phyloP scores from a whole-genome alignment of 441 rosid genomes.

The Gossypium schwendimanii region DNA sequence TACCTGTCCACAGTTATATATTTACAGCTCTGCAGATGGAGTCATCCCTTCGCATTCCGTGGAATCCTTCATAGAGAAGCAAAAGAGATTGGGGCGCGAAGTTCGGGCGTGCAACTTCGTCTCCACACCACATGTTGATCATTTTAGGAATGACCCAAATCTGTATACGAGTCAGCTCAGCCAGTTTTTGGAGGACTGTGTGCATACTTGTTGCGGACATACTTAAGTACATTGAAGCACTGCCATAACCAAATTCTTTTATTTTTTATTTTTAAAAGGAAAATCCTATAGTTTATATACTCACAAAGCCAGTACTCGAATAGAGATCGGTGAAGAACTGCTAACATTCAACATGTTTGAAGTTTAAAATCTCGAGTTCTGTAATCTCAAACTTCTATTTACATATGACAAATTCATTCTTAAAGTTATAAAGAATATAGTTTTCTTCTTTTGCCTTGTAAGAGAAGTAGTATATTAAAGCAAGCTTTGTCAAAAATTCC shows the following conservation, averaged over 20 bases:
- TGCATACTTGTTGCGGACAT: constrained; percentile 46
- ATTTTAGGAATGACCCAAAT: constrained; percentile 82
- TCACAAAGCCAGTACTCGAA: not conserved
- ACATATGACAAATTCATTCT: not conserved
- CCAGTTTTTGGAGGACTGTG: constrained; percentile 68
- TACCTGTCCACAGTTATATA: constrained; percentile 80
- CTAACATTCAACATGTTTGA: not conserved
- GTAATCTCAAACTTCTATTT: not conserved
- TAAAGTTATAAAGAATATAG: not conserved
- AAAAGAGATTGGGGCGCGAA: constrained; percentile 62
- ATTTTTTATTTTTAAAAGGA: not conserved
- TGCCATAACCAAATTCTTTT: not conserved
- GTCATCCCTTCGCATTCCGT: constrained; percentile 77
- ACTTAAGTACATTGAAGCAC: constrained; percentile 11
- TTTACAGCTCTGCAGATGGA: constrained; percentile 90
- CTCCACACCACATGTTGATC: constrained; percentile 92
- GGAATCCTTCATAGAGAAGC: constrained; percentile 77
- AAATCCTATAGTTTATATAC: not conserved
- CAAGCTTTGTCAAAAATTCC: too few relatives aligned
- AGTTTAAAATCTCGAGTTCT: not conserved
- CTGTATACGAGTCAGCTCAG: constrained; percentile 63
- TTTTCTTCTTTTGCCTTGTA: not conserved
- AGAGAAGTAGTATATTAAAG: too few relatives aligned
- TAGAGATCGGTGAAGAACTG: not conserved
- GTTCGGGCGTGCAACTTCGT: constrained; percentile 89